These are phyloP conservation scores for Penicillium thymicola DNA, from an alignment of 2,329 filamentous ascomycete species.

Conservation along the genomic window DNA sequence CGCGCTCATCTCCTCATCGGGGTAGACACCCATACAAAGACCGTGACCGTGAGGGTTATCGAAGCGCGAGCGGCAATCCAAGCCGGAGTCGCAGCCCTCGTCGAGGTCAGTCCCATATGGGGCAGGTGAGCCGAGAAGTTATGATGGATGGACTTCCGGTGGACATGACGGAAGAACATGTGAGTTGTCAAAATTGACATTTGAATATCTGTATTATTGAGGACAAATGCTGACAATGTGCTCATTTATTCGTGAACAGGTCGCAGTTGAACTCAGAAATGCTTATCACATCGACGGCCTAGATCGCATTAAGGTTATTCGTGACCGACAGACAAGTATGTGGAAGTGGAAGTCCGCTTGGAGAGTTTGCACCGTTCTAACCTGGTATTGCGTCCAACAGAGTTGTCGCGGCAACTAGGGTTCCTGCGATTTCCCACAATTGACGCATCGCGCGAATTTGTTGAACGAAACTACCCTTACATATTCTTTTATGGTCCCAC, in stretches of 20 bases:
- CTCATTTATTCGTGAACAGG: slow-evolving; percentile 41
- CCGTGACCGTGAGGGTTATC: slow-evolving; percentile 48
- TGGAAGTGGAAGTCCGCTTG: not conserved
- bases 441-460: slow-evolving; percentile 50
- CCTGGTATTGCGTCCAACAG: slow-evolving; percentile 31
- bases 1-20: slow-evolving; percentile 37
- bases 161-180: slow-evolving; percentile 52
- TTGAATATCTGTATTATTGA: not conserved
- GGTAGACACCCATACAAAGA: slow-evolving; percentile 41
- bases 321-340: slow-evolving; percentile 57
- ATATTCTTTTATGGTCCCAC: slow-evolving; percentile 50
- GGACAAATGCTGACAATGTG: not conserved
- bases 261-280: slow-evolving; percentile 54
- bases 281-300: slow-evolving; percentile 52
- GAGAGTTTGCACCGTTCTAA: not conserved
- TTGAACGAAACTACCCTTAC: slow-evolving; percentile 51
- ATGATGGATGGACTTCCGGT: slow-evolving; percentile 51
- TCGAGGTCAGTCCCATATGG: slow-evolving; percentile 39
- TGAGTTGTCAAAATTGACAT: slow-evolving; percentile 32
- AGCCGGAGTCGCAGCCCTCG: slow-evolving; percentile 39
- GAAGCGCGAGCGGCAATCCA: slow-evolving; percentile 35
- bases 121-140: slow-evolving; percentile 47
- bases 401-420: slow-evolving; percentile 54
- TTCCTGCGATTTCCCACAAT: slow-evolving; percentile 55
- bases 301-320: slow-evolving; percentile 57